Base-by-base conservation (phyloP, 768 basidiomycete species). In the Rhodotorula paludigena region DNA sequence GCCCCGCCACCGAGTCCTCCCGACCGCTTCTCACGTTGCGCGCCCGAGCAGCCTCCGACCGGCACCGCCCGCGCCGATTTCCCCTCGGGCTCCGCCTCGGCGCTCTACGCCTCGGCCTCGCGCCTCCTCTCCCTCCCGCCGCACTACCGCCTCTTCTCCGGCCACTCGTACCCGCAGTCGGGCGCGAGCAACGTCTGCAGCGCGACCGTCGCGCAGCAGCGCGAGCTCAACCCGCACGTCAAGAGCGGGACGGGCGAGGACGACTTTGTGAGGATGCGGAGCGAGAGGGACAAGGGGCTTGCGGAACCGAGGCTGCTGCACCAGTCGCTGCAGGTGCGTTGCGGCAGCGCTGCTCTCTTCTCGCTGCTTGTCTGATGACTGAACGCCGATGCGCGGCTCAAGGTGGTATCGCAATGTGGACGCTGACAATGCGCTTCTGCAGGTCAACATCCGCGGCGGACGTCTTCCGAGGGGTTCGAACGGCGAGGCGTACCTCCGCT, bases 51-150 rank as follows among this genome's bases (percentile, higher is more conserved):
- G 53, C 76, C 76, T 30, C 68, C 73, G 52, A 71, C 76, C 25
- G 76, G 76, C 23, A 68, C 74, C 6, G 75, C 76, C 36, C 74
- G 76, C 16, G 69, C 70, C 45, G 76, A 77, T 64, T 77, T 77
- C 58, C 75, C 76, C 33, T 69, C 73, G 47, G 76, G 75, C 6
- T 70, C 69, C 44, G 63, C 74, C 36, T 21, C 49, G 15, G 41
- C 39, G n/a, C 71, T 77, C 54, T 77, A 59, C 61, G n/a, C 52
- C 10, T 76, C 75, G 9, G 66, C 74, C 5, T 73, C 71, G 32
- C 49, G 58, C 36, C 75, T 77, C 30, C 70, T 77, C 57, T 55
- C 73, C 25, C 72, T 75, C n/a, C 69, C 73, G 0, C 44, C 64
- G 15, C 45, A 66, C 18, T 62, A 66, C 47, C 71, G 74, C 35